Evolutionary conservation across 352 stramenopile genomes (phyloP).

Genomic region (Pythium graminicola): DNA sequence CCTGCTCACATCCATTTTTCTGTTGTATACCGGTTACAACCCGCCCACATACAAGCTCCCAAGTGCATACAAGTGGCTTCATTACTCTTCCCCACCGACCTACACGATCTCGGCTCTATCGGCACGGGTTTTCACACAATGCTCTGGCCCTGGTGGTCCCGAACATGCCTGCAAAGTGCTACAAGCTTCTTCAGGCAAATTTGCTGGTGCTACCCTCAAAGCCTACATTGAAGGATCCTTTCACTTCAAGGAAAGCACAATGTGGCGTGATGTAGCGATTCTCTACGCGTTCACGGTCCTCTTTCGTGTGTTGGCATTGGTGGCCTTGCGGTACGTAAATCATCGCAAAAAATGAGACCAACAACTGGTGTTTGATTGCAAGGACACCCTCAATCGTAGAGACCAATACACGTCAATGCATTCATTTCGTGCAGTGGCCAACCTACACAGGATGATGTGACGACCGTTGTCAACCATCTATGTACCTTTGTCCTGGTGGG

Average conservation of each 20-base stretch:
- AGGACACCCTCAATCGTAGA: no score
- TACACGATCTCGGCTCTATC: constrained; percentile 45
- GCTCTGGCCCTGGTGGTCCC: constrained; percentile 5
- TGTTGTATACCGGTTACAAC: constrained; percentile 52
- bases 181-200: constrained; percentile 11
- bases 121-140: constrained; percentile 33
- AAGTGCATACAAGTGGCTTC: constrained; percentile 46
- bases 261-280: constrained; percentile 33
- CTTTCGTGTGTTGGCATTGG: constrained; percentile 26
- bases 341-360: constrained; percentile 21
- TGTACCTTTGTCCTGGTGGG: no score
- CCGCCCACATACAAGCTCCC: constrained; percentile 44
- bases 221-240: constrained; percentile 42
- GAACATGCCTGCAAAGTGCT: constrained; percentile 32
- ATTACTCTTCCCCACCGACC: constrained; percentile 38
- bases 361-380: neutral
- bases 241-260: constrained; percentile 47
- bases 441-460: no score
- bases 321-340: constrained; percentile 24
- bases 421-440: no score
- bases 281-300: constrained; percentile 29
- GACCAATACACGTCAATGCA: no score
- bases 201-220: constrained; percentile 36
- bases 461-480: no score
- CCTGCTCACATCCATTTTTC: constrained; percentile 43